Conservation (phyloP, 345 rosid genomes). For the Lenwebbia sp. region DNA sequence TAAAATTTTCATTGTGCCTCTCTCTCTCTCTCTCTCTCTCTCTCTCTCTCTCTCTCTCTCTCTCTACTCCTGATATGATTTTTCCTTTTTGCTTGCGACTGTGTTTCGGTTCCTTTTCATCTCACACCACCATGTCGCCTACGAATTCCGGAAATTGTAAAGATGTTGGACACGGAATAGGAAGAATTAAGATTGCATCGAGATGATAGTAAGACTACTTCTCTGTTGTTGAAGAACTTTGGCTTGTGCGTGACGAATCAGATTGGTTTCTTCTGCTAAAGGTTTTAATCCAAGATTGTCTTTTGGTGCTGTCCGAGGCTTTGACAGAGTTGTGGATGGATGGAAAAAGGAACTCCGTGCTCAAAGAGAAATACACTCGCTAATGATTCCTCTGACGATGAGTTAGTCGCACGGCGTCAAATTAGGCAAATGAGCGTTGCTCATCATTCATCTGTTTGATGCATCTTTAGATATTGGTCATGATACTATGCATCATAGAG, state of each 20-base stretch:
- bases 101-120: background rate
- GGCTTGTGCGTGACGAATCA: background rate
- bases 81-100: background rate
- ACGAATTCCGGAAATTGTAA: background rate
- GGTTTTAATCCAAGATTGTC: background rate
- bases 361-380: background rate
- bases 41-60: background rate
- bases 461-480: no score
- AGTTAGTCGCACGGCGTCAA: no score
- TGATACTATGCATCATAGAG: no score
- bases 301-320: background rate
- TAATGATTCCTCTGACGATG: no score
- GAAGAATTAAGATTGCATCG: background rate
- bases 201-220: background rate
- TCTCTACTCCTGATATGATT: background rate
- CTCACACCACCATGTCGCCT: background rate
- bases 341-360: background rate
- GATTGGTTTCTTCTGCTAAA: background rate
- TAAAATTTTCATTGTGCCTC: rapidly evolving
- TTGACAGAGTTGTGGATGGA: background rate
- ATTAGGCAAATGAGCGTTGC: no score
- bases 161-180: background rate
- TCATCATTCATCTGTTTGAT: no score
- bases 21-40: rapidly evolving
- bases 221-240: background rate